Percentiles rank a stretch among this genome's conserved stretches.
Evolutionary conservation across 1,139 yeast species (phyloP).

Genomic region (Pichia sp.): DNA sequence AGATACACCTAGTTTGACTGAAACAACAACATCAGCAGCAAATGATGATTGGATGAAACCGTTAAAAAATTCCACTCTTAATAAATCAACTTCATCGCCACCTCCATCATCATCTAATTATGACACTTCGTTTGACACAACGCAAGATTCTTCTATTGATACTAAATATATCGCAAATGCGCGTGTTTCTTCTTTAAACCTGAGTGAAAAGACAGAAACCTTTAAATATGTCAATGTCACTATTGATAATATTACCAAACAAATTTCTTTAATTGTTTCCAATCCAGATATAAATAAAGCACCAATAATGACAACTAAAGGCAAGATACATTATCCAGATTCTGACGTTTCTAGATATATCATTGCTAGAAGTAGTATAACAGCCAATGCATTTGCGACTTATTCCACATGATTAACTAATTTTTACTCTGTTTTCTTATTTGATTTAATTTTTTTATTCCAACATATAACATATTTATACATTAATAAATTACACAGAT

Average conservation of each 20-base stretch:
- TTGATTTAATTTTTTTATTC: no score
- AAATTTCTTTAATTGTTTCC: constrained; percentile 16
- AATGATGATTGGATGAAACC: constrained; percentile 28
- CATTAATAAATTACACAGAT: no score
- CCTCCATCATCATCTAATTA: neutral
- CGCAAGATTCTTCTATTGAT: neutral
- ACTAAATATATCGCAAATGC: neutral
- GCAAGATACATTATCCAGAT: neutral
- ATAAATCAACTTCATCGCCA: neutral
- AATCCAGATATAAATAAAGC: constrained; percentile 21
- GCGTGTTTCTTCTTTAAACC: constrained; percentile 6
- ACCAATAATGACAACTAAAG: constrained; percentile 15
- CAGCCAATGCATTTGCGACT: constrained; percentile 14
- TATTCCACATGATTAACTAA: no score
- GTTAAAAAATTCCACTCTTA: constrained; percentile 16
- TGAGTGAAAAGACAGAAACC: constrained; percentile 20
- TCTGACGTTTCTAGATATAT: constrained; percentile 13
- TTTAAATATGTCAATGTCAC: constrained; percentile 23
- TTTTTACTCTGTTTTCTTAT: no score
- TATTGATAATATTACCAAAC: constrained; percentile 15
- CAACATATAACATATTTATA: no score
- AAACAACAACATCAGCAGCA: constrained; percentile 1
- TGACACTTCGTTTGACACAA: neutral
- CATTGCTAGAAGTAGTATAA: constrained; percentile 19
- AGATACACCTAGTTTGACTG: neutral